Conservation (phyloP, 2,329 filamentous ascomycete genomes). For the Monilinia polystroma region DNA sequence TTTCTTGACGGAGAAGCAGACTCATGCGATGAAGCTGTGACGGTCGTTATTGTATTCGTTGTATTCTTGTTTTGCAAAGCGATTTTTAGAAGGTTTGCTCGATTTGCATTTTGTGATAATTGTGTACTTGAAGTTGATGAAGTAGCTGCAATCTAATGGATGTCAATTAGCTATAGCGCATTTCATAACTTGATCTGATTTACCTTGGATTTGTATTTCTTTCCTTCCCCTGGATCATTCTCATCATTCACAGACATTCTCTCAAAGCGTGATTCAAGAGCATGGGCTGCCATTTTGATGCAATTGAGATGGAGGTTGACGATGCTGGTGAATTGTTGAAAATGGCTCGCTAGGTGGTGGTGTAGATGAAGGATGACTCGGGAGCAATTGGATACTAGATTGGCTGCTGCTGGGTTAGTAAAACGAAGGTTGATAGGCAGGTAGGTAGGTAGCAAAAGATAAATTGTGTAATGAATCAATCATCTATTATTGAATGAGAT, state of each 20-base stretch:
- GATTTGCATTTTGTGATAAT: slow-evolving; percentile 54
- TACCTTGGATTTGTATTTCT: slow-evolving; percentile 75
- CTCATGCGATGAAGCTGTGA: slow-evolving; percentile 64
- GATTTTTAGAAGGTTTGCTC: slow-evolving; percentile 83
- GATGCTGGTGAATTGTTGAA: neutral
- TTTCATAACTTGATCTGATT: slow-evolving; percentile 29
- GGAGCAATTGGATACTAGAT: neutral
- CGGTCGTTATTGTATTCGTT: slow-evolving; percentile 64
- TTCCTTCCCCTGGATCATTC: slow-evolving; percentile 62
- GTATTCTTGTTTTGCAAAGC: slow-evolving; percentile 76
- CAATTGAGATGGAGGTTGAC: neutral
- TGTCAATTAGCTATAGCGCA: slow-evolving; percentile 41
- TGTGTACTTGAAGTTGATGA: slow-evolving; percentile 39
- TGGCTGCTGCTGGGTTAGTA: slow-evolving; percentile 29
- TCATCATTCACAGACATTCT: slow-evolving; percentile 87
- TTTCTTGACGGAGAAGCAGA: slow-evolving; percentile 55
- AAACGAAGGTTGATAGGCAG: neutral
- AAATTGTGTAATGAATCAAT: neutral
- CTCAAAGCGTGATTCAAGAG: slow-evolving; percentile 85
- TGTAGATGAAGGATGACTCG: no score
- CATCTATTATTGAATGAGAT: neutral
- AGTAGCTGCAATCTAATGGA: slow-evolving; percentile 32
- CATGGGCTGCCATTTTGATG: slow-evolving; percentile 65
- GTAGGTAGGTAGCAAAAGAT: neutral
- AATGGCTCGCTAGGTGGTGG: neutral